phyloP scores from a whole-genome alignment of 1,284 basidiomycete species.

The Cutaneotrichosporon daszewskae region DNA sequence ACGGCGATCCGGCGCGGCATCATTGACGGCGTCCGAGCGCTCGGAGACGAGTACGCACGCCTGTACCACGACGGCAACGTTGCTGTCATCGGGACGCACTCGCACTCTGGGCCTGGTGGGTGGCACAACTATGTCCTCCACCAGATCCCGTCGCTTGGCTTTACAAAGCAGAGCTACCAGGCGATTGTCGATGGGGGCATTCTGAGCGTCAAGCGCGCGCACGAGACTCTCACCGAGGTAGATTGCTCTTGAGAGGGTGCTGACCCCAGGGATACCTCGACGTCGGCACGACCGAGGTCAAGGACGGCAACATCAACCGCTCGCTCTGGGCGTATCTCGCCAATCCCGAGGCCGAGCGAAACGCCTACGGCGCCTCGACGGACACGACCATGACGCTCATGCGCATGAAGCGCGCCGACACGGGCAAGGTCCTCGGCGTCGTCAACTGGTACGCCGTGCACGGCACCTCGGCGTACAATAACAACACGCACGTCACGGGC shows the following conservation, averaged over 20 bases:
- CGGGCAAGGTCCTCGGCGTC: conserved; percentile 7
- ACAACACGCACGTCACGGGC: conserved; percentile 13
- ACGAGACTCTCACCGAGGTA: conserved; percentile 5
- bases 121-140: conserved; percentile 15
- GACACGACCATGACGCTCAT: conserved; percentile 15
- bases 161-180: conserved; percentile 8
- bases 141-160: conserved; percentile 8
- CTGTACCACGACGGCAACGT: conserved; percentile 4
- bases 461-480: conserved; percentile 9
- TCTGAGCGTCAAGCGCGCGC: conserved; percentile 5
- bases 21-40: conserved; percentile 5
- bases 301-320: conserved; percentile 16
- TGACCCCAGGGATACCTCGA: conserved; percentile 2
- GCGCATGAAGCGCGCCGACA: conserved; percentile 2
- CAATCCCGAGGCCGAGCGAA: conserved; percentile 13
- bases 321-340: conserved; percentile 9
- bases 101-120: conserved; percentile 12
- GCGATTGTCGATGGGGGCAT: conserved; percentile 9
- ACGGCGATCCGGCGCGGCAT: conserved; percentile 9
- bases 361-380: conserved; percentile 3
- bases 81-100: conserved; percentile 10
- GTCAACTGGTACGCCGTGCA: conserved; percentile 16
- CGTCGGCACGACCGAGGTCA: conserved; percentile 9
- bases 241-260: neutral
- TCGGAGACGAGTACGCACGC: neutral